phyloP scores from a whole-genome alignment of 1,139 yeast species.

The Geotrichum fermentans region DNA sequence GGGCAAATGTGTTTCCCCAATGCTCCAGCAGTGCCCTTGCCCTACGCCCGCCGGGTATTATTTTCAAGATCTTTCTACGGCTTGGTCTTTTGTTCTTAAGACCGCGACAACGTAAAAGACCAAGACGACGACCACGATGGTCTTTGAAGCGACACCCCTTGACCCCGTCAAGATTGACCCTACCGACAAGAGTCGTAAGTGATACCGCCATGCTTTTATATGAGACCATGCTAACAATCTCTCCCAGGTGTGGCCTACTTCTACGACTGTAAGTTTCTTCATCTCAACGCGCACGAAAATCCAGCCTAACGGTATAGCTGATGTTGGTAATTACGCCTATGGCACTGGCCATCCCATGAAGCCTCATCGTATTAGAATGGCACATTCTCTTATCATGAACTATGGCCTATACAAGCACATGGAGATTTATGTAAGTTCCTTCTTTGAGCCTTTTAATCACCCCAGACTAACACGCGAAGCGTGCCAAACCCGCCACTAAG shows the following conservation, averaged over 20 bases:
- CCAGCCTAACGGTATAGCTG: slow-evolving; percentile 43
- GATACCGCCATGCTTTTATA: slow-evolving; percentile 5
- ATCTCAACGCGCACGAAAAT: background rate
- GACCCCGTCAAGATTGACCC: slow-evolving; percentile 56
- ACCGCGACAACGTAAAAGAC: background rate
- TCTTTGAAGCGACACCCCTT: slow-evolving; percentile 43
- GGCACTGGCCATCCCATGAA: slow-evolving; percentile 99
- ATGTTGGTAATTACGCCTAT: slow-evolving; percentile 94
- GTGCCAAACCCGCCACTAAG: slow-evolving; percentile 96
- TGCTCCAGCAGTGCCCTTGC: background rate
- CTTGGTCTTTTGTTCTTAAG: background rate
- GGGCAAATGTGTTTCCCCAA: no score
- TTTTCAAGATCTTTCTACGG: no score
- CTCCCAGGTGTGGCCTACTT: slow-evolving; percentile 54
- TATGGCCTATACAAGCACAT: slow-evolving; percentile 93
- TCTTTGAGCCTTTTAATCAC: background rate
- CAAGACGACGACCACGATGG: slow-evolving; percentile 17
- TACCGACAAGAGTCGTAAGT: slow-evolving; percentile 52
- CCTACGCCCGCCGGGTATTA: background rate
- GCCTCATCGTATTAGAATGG: slow-evolving; percentile 98
- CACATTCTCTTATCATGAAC: slow-evolving; percentile 94
- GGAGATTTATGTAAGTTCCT: slow-evolving; percentile 66
- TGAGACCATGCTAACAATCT: no score
- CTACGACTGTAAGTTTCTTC: slow-evolving; percentile 44
- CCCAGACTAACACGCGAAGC: slow-evolving; percentile 24